Evolutionary conservation across 345 rosid genomes (phyloP), one percentile per base, ranked within the genome.

Genomic region (Boechera retrofracta): DNA sequence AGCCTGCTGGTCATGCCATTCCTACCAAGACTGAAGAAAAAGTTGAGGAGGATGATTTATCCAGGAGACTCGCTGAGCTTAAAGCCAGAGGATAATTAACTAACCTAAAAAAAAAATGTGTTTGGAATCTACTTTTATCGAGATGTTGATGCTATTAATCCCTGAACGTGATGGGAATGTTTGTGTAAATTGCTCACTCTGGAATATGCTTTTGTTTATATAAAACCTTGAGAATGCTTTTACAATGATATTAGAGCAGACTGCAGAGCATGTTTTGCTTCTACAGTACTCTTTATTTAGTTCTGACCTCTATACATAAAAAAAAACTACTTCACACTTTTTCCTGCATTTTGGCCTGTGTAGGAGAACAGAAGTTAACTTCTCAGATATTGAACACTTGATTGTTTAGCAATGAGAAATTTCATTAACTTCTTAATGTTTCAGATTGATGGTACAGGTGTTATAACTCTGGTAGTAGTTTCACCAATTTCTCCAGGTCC

Each of bases 51-150:
- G 97, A 91, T 36, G 97, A 91, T 79, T 76, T 91, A 77, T 77
- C 98, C 4, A 88, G 94, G 88, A 81, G 98, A 59, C 98, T 94
- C 41, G 97, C 94, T 0, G 98, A 91, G 73, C 96, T 94, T 36
- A 94, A 94, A 85, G 83, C 92, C 67, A 88, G 87, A 79, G 98
- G 97, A 5, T 94, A 81, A 54, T 21, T 29, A 52, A 33, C 16
- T 21, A 44, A 24, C 52, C 24, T 45, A 28, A 45, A 65, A 0
- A 24, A 56, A 44, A 11, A 2, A 42, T 67, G 67, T 67, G 73
- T 2, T 47, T 47, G 41, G 42, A 60, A 11, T 57, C 6, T 45
- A 67, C 38, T 18, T 16, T 38, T 67, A 48, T 9, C 2, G 4
- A 56, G 21, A 56, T 66, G 59, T 10, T 47, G 57, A 24, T 56